A percentile compares a stretch with the other conserved stretches of the same genome.
phyloP scores from a whole-genome alignment of 2,329 filamentous ascomycete genomes.

The Delphinella strobiligena region DNA sequence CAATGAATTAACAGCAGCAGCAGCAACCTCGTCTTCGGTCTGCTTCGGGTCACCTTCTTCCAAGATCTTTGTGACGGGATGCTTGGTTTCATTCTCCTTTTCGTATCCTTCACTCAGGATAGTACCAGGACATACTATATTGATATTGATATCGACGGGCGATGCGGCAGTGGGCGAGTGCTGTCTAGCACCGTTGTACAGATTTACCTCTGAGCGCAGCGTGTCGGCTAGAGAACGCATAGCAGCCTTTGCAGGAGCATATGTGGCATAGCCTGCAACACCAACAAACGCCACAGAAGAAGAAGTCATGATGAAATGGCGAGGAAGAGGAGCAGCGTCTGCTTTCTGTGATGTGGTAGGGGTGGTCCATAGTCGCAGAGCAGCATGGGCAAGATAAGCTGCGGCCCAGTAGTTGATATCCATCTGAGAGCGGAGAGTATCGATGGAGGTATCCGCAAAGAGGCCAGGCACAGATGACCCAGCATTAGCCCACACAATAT shows the following conservation, averaged over 20 bases:
- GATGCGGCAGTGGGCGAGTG: constrained; percentile 24
- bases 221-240: constrained; percentile 73
- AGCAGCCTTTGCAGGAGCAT: constrained; percentile 75
- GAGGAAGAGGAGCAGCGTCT: constrained; percentile 33
- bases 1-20: constrained; percentile 55
- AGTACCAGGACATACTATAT: constrained; percentile 72
- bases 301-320: constrained; percentile 81
- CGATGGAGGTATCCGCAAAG: constrained; percentile 61
- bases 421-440: constrained; percentile 65
- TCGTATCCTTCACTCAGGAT: constrained; percentile 68
- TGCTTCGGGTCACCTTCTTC: constrained; percentile 76
- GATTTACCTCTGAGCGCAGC: constrained; percentile 67
- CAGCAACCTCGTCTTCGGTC: constrained; percentile 66
- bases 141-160: constrained; percentile 60
- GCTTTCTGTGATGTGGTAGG: constrained; percentile 16
- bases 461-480: constrained; percentile 63
- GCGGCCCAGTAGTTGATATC: constrained; percentile 85
- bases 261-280: constrained; percentile 70
- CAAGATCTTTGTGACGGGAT: constrained; percentile 62
- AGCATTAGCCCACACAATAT: constrained; percentile 86
- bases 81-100: constrained; percentile 67
- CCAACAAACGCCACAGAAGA: constrained; percentile 65
- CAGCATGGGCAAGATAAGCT: constrained; percentile 73
- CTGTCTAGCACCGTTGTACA: constrained; percentile 60
- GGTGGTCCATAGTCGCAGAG: constrained; percentile 61